These are phyloP conservation scores for Ceratocystis cubensis DNA, from an alignment of 2,329 filamentous ascomycete genomes.

Conservation along the genomic window DNA sequence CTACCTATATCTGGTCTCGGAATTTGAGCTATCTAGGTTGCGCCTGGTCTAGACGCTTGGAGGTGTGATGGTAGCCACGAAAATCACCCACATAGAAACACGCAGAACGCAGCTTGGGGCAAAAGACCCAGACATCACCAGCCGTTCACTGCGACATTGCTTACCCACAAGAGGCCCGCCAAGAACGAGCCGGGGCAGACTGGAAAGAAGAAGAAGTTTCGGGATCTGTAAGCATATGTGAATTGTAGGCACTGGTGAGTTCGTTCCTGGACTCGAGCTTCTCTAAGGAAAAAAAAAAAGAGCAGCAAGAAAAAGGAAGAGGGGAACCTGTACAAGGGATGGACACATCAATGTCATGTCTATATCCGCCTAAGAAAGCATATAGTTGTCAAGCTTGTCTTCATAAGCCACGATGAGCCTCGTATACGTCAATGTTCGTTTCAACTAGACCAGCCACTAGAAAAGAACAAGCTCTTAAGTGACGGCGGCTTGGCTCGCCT, in stretches of 20 bases:
- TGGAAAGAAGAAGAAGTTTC: neutral
- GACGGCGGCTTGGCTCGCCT: neutral
- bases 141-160: neutral
- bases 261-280: neutral
- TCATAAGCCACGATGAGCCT: neutral
- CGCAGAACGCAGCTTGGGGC: neutral
- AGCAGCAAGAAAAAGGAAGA: neutral
- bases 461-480: constrained; percentile 2
- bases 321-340: neutral
- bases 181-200: neutral
- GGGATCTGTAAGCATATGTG: neutral
- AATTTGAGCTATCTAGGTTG: no score
- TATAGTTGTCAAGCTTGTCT: neutral
- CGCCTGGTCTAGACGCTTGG: neutral
- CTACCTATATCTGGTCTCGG: constrained; percentile 1
- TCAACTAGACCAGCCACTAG: neutral
- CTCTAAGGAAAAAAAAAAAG: neutral
- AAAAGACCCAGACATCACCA: neutral
- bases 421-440: neutral
- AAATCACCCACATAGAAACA: neutral
- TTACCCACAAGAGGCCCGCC: neutral
- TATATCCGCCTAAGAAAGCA: neutral
- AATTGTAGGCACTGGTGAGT: neutral
- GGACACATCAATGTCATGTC: neutral
- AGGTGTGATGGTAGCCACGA: neutral